Evolutionary conservation across 2,329 filamentous ascomycete species (phyloP).

Genomic region (Microdochium nivale): DNA sequence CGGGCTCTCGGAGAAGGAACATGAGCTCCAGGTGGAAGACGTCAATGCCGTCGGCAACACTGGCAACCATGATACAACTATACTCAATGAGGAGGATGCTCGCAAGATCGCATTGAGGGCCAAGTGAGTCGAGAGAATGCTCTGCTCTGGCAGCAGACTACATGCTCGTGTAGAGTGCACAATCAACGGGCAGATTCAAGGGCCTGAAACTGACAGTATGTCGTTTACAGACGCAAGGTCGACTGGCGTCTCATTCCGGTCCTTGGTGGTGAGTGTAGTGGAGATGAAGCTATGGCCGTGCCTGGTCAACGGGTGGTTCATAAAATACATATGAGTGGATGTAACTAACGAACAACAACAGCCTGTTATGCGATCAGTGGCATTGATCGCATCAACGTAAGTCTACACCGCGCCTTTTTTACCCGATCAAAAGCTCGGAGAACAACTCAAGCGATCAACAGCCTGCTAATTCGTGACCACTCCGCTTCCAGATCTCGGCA

Average conservation of each 20-base stretch:
- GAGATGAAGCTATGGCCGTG: too few relatives aligned
- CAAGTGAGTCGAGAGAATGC: not conserved
- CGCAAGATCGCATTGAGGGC: not conserved
- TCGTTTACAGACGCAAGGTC: not conserved
- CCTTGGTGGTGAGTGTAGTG: not conserved
- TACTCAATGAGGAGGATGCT: not conserved
- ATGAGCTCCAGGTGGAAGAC: not conserved
- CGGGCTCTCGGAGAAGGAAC: not conserved
- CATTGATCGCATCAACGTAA: not conserved
- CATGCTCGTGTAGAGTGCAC: not conserved
- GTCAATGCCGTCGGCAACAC: not conserved
- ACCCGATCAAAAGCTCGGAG: not conserved
- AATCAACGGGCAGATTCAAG: too few relatives aligned
- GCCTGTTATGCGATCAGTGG: not conserved
- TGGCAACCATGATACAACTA: not conserved
- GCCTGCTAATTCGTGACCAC: too few relatives aligned
- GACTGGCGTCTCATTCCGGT: constrained; percentile 1
- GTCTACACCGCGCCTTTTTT: not conserved
- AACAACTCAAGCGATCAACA: not conserved
- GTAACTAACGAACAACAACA: not conserved
- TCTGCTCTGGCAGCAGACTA: not conserved
- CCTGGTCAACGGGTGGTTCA: too few relatives aligned
- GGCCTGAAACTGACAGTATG: not conserved
- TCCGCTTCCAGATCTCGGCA: not conserved
- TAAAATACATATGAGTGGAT: not conserved